Evolutionary conservation across 257 asterid species (phyloP), one percentile per base, ranked within the genome.

Genomic region (Solanum chilense): DNA sequence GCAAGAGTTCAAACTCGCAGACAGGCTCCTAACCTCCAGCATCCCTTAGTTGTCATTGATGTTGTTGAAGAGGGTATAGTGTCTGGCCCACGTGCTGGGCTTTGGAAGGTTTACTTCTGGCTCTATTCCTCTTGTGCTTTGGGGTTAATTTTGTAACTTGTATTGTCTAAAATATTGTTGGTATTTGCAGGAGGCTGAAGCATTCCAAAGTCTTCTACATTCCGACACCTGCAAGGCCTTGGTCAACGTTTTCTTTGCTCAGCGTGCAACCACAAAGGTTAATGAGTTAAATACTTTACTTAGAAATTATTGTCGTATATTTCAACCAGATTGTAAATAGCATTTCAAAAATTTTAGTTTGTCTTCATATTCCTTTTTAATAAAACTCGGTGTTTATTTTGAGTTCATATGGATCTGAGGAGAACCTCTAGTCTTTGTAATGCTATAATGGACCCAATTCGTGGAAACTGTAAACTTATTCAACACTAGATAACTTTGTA

Each of bases 201-300:
- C 92, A 62, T 97, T 97, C 82, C 98, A 95, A 90, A 78, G 85
- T 85, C 97, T 97, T 66, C 88, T 97, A 86, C 92, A 93, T 88
- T 92, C 98, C 3, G 98, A 96, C 82, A 93, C 99, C 68, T 94
- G 98, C 96, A 97, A 90, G 95, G 93, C 98, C 91, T 93, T 97
- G 93, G 98, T 97, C 89, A 98, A 96, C 83, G 85, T 96, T 89
- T 97, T 97, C 96, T 96, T 97, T 90, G 95, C 99, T 82, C 99
- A 96, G 88, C 98, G 99, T 89, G 99, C 96, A 86, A 97, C 99
- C 70, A 92, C 98, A 42, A 95, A 93, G 99, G 99, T 97, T 13
- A 81, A 49, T 31, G 85, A 81, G 29, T 81, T 81, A 47, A 74
- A 81, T 49, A 5, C 84, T 27, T 15, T 15, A 78, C 66, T 25